These are phyloP conservation scores for Alternaria burnsii DNA, from an alignment of 2,329 filamentous ascomycete species.

Conservation along the genomic window DNA sequence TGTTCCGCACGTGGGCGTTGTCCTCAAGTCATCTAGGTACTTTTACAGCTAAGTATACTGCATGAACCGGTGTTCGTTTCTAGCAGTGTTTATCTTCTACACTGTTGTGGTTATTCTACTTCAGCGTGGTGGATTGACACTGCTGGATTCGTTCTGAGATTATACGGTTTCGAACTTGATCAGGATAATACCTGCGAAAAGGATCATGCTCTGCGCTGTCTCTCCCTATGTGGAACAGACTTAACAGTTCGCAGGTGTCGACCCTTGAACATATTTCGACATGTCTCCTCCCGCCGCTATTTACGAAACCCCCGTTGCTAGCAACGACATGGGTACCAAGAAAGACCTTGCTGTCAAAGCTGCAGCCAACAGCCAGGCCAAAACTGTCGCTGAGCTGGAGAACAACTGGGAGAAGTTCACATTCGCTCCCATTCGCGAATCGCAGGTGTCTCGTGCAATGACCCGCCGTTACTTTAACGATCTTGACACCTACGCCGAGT, in stretches of 20 bases:
- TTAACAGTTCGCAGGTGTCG: slow-evolving; percentile 47
- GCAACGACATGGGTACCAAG: slow-evolving; percentile 39
- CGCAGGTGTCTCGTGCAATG: slow-evolving; percentile 92
- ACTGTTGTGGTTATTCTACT: slow-evolving; percentile 7
- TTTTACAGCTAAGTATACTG: slow-evolving; percentile 52
- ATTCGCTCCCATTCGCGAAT: slow-evolving; percentile 89
- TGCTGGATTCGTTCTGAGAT: slow-evolving; percentile 72
- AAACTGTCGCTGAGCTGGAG: slow-evolving; percentile 70
- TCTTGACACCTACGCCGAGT: slow-evolving; percentile 87
- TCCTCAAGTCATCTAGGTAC: slow-evolving; percentile 50
- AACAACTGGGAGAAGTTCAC: slow-evolving; percentile 83
- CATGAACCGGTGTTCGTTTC: slow-evolving; percentile 55
- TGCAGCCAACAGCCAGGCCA: slow-evolving; percentile 56
- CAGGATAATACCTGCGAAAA: slow-evolving; percentile 99
- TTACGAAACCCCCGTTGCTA: slow-evolving; percentile 55
- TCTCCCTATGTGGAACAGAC: slow-evolving; percentile 37
- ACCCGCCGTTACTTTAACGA: slow-evolving; percentile 91
- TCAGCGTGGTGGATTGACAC: neutral
- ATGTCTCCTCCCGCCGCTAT: slow-evolving; percentile 83
- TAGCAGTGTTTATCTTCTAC: slow-evolving; percentile 11
- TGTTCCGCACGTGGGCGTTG: slow-evolving; percentile 45
- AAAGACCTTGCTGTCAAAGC: slow-evolving; percentile 59
- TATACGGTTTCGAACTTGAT: slow-evolving; percentile 95
- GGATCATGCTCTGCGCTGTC: slow-evolving; percentile 81
- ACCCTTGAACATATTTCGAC: slow-evolving; percentile 32